These are phyloP conservation scores for Leishmania mexicana DNA, from an alignment of 208 protist species.

Conservation along the genomic window DNA sequence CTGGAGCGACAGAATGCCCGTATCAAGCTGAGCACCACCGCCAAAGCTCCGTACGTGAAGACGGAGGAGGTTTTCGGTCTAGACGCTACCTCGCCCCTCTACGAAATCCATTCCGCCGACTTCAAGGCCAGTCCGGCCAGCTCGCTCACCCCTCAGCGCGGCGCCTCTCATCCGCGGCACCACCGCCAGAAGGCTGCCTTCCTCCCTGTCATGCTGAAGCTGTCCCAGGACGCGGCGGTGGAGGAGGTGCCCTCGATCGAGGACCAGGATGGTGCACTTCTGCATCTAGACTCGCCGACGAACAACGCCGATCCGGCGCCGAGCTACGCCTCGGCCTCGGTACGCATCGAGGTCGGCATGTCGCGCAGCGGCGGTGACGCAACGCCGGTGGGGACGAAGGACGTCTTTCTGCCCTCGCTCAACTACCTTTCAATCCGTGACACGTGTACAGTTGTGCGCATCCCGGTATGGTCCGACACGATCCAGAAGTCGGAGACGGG, in stretches of 20 bases:
- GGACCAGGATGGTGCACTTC: constrained; percentile 20
- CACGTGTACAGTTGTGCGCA: constrained; percentile 51
- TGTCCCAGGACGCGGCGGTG: constrained; percentile 29
- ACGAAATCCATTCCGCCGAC: constrained; percentile 18
- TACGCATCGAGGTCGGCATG: constrained; percentile 44
- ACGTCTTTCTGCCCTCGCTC: constrained; percentile 42
- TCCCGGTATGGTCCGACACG: constrained; percentile 31
- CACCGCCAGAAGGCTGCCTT: constrained; percentile 39
- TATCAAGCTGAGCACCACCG: constrained; percentile 44
- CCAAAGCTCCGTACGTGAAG: constrained; percentile 25
- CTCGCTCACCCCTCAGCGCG: background rate
- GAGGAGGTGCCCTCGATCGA: constrained; percentile 25
- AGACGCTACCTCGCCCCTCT: constrained; percentile 41
- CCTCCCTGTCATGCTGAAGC: constrained; percentile 67
- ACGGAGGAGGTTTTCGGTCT: constrained; percentile 53
- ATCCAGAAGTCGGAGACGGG: constrained; percentile 11
- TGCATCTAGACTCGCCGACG: constrained; percentile 17
- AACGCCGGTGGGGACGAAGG: constrained; percentile 30
- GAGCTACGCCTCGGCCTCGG: constrained; percentile 28
- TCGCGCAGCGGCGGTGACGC: constrained; percentile 19
- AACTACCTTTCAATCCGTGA: constrained; percentile 40
- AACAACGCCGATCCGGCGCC: constrained; percentile 11
- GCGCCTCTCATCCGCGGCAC: constrained; percentile 8
- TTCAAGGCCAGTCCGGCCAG: background rate
- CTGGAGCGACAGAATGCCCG: constrained; percentile 35